Evolutionary conservation across 345 rosid species (phyloP), one percentile per base, ranked within the genome.

Genomic region (Gossypium anomalum): DNA sequence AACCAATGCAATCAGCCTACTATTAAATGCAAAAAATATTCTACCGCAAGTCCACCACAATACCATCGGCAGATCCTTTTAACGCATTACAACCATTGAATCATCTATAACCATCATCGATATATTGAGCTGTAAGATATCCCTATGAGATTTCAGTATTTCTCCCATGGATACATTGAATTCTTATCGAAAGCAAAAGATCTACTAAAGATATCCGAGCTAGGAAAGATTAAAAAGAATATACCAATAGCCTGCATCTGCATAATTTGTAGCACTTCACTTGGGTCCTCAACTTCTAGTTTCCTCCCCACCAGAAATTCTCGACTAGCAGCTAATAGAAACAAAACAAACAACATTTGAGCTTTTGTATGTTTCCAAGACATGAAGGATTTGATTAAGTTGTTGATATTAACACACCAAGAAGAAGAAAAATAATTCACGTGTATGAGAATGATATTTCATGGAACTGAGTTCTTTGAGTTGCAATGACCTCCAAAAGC

Each of bases 231-330:
- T 25, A 29, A 12, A 14, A 14, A 20, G 10, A 27, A 60, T 55
- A 51, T 85, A 92, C 97, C 97, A 80, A 82, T 77, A 55, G 89
- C 83, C 56, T 82, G 81, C 16, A 81, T 57, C 72, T 88, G 86
- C 64, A 69, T 71, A 75, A 80, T 83, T 55, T 73, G 86, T 66
- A 92, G 70, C 65, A 87, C 82, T 73, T 79, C 80, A 62, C 75
- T 76, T 8, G 87, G 83, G 66, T 80, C 85, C 57, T 82, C 89
- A 75, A 83, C 89, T 74, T n/a, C 60, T 74, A 92, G 56, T 71
- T 84, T 84, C 73, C 84, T 87, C 75, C 67, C 84, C 53, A 68
- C 77, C 1, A 72, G 75, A 72, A 61, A 75, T 55, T 83, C 76
- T 41, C 25, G 65, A 52, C 41, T 78, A 57, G 78, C 69, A 73